These are phyloP conservation scores for Brettanomyces anomalus DNA, from an alignment of 805 yeast genomes.

Conservation along the genomic window DNA sequence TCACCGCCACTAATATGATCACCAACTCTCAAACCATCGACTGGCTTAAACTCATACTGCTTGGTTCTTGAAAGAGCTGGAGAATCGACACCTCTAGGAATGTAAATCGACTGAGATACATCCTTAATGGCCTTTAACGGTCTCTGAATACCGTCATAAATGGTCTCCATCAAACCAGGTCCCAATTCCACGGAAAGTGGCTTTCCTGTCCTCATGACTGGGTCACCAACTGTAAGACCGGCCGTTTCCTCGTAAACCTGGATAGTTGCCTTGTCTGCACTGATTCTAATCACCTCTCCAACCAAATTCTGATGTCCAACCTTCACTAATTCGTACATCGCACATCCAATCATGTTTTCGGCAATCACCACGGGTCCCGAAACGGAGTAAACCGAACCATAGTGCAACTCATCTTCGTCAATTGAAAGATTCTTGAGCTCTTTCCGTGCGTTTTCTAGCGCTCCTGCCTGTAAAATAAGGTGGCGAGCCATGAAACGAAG, in stretches of 20 bases:
- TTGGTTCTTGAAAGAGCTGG: constrained; percentile 84
- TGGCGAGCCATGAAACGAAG: background rate
- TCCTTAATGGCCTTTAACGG: constrained; percentile 93
- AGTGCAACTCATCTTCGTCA: constrained; percentile 73
- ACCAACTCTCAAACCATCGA: constrained; percentile 65
- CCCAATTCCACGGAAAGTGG: constrained; percentile 99
- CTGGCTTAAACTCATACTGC: constrained; percentile 81
- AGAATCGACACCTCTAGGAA: constrained; percentile 97
- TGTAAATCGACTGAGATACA: constrained; percentile 81
- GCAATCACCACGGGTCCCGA: constrained; percentile 98
- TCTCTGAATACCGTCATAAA: constrained; percentile 99
- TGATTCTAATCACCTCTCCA: constrained; percentile 97
- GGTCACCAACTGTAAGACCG: constrained; percentile 98
- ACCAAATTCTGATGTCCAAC: constrained; percentile 96
- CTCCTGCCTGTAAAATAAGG: constrained; percentile 76
- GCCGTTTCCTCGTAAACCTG: constrained; percentile 99
- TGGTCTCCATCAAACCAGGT: constrained; percentile 98
- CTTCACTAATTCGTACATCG: constrained; percentile 97
- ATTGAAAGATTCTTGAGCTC: constrained; percentile 79
- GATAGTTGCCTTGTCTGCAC: constrained; percentile 92
- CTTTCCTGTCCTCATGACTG: constrained; percentile 95
- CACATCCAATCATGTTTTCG: constrained; percentile 98
- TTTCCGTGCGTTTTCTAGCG: constrained; percentile 93
- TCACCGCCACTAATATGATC: constrained; percentile 99
- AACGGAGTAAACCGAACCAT: constrained; percentile 87